Base-by-base conservation (phyloP, 2,329 filamentous ascomycete species). In the Trichophaea hybrida region DNA sequence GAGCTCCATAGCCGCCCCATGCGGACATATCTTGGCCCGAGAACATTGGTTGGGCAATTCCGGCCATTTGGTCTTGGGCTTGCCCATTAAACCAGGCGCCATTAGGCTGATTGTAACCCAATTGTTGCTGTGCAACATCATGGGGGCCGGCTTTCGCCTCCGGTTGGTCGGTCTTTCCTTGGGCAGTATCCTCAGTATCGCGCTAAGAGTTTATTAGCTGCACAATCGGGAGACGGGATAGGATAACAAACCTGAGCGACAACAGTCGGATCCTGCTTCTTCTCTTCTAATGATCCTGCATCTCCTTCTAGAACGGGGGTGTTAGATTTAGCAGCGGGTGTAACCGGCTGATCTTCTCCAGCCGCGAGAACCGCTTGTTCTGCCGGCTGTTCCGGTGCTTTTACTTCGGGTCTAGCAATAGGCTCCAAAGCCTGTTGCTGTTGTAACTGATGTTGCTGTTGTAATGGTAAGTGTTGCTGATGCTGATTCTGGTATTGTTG, bases 401-500 rank as follows among this genome's bases (percentile, higher is more conserved):
- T 40, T 31, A 33, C 52, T 54, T 64, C 60, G 38, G 38, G 49
- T 49, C 54, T 55, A 7, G 37, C 7, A 44, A 57, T 57, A 12
- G 37, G 10, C 43, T 64, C 59, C 43, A 35, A 13, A 8, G 60
- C 43, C 61, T 59, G 40, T 66, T 65, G 31, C 71, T 31, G 48
- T n/a, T 6, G 48, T 24, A 12, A 46, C 40, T 17, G 48, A n/a
- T 13, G 48, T 31, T 13, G 48, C n/a, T 46, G n/a, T 46, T 46
- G 40, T 13, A 24, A 24, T 6, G 40, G 5, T 51, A 12, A 32
- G 15, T 24, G n/a, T 51, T 17, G 48, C n/a, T 65, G 15, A 67
- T 66, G 12, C 44, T 12, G 44, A 8, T 12, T 66, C 66, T 8
- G 74, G 71, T 24, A 73, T 70, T 33, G 69, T 67, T 13, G n/a